Percentiles rank a stretch among this genome's conserved stretches.
Evolutionary conservation across 169 alveolate genomes (phyloP).

Genomic region (Condylostoma magnum): DNA sequence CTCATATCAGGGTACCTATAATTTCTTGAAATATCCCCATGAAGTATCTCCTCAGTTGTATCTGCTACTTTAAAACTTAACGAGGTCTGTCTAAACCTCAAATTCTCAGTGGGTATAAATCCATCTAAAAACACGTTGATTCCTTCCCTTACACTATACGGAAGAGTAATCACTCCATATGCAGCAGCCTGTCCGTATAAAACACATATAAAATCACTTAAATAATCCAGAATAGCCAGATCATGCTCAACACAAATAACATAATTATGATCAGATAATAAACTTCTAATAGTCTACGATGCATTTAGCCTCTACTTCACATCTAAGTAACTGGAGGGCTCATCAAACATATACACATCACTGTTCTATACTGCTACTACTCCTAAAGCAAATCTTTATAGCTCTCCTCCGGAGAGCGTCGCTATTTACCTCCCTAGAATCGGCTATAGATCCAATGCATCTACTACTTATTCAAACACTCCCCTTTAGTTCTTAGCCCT

Average conservation of each 20-base stretch:
- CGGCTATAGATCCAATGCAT: constrained; percentile 91
- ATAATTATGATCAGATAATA: constrained; percentile 89
- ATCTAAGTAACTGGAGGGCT: constrained; percentile 98
- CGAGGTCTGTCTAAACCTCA: constrained; percentile 97
- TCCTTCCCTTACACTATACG: constrained; percentile 98
- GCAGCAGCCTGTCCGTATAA: constrained; percentile 99
- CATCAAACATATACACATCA: constrained; percentile 98
- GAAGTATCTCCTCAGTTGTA: constrained; percentile 32
- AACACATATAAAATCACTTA: constrained; percentile 98
- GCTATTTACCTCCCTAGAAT: constrained; percentile 92
- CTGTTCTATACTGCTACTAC: constrained; percentile 93
- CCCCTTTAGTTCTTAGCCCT: constrained; percentile 90
- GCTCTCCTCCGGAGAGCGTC: constrained; percentile 98
- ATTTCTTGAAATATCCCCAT: constrained; percentile 12
- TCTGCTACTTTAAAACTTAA: constrained; percentile 89
- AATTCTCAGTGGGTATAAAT: constrained; percentile 98
- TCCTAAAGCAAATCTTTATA: constrained; percentile 96
- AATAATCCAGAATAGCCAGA: constrained; percentile 97
- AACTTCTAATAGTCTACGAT: constrained; percentile 90
- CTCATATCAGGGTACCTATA: constrained; percentile 75
- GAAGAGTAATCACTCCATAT: constrained; percentile 99
- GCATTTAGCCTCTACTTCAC: constrained; percentile 96
- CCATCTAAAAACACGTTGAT: constrained; percentile 98
- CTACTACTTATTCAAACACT: constrained; percentile 75
- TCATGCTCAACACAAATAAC: constrained; percentile 99